These are phyloP conservation scores for Phycomyces blakesleeanus DNA, from an alignment of 192 early-diverging fungal genomes.

Conservation along the genomic window DNA sequence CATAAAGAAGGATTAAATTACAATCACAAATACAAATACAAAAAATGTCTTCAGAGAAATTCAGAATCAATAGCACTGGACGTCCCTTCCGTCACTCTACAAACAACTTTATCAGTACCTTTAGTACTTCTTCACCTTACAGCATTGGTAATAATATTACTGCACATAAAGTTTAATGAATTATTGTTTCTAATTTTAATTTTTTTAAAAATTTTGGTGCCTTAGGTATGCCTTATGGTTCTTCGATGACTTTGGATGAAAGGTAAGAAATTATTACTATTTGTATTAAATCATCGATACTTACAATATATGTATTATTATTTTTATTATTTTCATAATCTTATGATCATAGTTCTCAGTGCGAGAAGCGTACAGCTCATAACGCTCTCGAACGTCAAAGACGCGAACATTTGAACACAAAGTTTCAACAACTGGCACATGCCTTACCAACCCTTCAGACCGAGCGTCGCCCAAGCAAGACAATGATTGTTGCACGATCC, in stretches of 20 bases:
- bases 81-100: constrained; percentile 11
- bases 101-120: constrained; percentile 12
- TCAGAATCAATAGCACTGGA: constrained; percentile 19
- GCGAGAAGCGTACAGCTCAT: constrained; percentile 71
- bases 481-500: constrained; percentile 76
- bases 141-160: not conserved
- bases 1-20: too few relatives aligned
- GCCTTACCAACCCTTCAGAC: constrained; percentile 69
- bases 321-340: too few relatives aligned
- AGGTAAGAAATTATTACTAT: not conserved
- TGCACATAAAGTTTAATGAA: not conserved
- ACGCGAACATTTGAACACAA: constrained; percentile 73
- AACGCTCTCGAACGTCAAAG: constrained; percentile 80
- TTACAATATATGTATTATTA: too few relatives aligned
- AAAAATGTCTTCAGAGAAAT: constrained; percentile 22
- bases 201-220: not conserved
- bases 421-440: constrained; percentile 80
- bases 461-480: constrained; percentile 76
- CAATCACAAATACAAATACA: too few relatives aligned
- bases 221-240: constrained; percentile 12
- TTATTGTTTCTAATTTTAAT: not conserved
- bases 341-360: constrained; percentile 19
- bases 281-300: not conserved
- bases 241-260: constrained; percentile 17
- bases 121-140: not conserved